A percentile compares a stretch with the other conserved stretches of the same genome.
Evolutionary conservation across 2,329 filamentous ascomycete species (phyloP).

Genomic region (Trichoderma lentiforme): DNA sequence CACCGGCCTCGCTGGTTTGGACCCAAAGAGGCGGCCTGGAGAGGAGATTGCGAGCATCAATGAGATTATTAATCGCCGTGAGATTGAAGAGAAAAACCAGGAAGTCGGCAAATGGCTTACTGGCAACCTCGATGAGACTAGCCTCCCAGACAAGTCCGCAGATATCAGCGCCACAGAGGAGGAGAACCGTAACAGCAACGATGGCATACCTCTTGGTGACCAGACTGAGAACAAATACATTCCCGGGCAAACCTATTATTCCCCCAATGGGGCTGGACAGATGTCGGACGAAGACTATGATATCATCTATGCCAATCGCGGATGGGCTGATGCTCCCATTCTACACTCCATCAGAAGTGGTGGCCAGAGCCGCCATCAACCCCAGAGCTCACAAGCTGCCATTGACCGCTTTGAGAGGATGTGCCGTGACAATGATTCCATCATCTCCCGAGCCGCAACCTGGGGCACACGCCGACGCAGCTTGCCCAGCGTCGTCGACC

Average conservation of each 20-base stretch:
- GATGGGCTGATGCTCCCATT: slow-evolving; percentile 49
- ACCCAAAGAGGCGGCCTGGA: slow-evolving; percentile 42
- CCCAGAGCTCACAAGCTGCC: slow-evolving; percentile 50
- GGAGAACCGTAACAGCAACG: slow-evolving; percentile 32
- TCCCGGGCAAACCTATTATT: slow-evolving; percentile 49
- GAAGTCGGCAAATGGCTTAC: slow-evolving; percentile 52
- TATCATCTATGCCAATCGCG: slow-evolving; percentile 46
- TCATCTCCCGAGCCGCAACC: slow-evolving; percentile 62
- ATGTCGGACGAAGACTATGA: slow-evolving; percentile 47
- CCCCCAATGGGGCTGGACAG: slow-evolving; percentile 38
- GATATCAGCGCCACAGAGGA: slow-evolving; percentile 25
- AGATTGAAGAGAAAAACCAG: slow-evolving; percentile 45
- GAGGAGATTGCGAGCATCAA: slow-evolving; percentile 49
- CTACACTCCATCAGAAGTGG: slow-evolving; percentile 43
- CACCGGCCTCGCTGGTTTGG: slow-evolving; percentile 46
- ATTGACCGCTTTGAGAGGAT: slow-evolving; percentile 52
- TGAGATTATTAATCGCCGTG: slow-evolving; percentile 42
- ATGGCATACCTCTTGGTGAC: slow-evolving; percentile 44
- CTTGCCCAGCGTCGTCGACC: slow-evolving; percentile 56
- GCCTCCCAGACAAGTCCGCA: slow-evolving; percentile 27
- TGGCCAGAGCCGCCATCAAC: slow-evolving; percentile 39
- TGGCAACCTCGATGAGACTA: slow-evolving; percentile 30
- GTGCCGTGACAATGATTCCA: slow-evolving; percentile 54
- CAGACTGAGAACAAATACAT: slow-evolving; percentile 50
- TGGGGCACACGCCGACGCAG: slow-evolving; percentile 67